These are phyloP conservation scores for Yamagishiella unicocca DNA, from an alignment of 139 green algal species.

Conservation along the genomic window DNA sequence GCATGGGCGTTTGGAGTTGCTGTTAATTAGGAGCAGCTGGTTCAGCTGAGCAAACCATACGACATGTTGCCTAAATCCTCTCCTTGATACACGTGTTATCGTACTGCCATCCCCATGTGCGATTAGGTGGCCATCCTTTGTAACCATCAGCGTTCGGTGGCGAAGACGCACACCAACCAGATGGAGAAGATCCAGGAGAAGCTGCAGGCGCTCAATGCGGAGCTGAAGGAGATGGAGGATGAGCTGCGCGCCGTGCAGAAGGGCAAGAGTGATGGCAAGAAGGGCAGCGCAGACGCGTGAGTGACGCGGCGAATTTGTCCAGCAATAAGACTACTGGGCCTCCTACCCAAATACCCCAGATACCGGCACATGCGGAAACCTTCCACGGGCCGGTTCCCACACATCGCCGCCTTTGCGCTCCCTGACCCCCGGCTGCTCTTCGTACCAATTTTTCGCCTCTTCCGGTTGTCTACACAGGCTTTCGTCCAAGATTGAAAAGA, in stretches of 20 bases:
- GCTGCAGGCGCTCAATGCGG: conserved; percentile 56
- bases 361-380: too few relatives aligned
- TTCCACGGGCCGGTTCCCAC: too few relatives aligned
- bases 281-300: conserved; percentile 60
- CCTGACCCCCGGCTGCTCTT: too few relatives aligned
- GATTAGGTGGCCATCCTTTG: conserved; percentile 97
- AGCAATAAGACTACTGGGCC: too few relatives aligned
- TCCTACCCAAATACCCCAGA: too few relatives aligned
- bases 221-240: conserved; percentile 75
- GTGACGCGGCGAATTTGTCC: conserved; percentile 29
- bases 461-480: neutral
- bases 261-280: conserved; percentile 71
- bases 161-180: conserved; percentile 88
- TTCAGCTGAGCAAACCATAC: too few relatives aligned
- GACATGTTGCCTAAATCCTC: too few relatives aligned
- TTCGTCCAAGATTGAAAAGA: conserved; percentile 56
- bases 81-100: too few relatives aligned
- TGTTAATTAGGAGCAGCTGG: too few relatives aligned
- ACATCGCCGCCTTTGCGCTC: too few relatives aligned
- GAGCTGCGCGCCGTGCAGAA: conserved; percentile 72
- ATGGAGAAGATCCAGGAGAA: conserved; percentile 81
- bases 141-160: conserved; percentile 96
- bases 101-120: neutral
- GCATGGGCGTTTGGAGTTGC: too few relatives aligned
- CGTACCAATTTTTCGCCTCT: too few relatives aligned